These are phyloP conservation scores for Solanum ahanhuiri DNA, from an alignment of 257 asterid species.

Conservation along the genomic window DNA sequence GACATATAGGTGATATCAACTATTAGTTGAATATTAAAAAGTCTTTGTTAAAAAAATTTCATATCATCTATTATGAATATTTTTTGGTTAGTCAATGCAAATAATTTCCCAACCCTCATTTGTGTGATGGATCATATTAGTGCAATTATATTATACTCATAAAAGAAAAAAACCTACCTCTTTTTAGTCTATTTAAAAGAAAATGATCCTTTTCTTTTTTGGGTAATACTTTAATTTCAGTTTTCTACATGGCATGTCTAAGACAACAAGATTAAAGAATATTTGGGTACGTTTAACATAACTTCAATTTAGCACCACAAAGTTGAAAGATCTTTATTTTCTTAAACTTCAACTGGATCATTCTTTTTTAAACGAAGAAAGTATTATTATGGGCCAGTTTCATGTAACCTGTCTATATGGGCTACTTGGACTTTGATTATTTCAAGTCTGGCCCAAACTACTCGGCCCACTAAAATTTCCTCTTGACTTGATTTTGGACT, in stretches of 20 bases:
- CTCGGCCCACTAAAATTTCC: neutral
- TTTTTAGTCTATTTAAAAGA: too few relatives aligned
- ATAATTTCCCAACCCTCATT: neutral
- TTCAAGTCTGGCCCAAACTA: neutral
- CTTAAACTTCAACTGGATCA: too few relatives aligned
- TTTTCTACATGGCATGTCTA: too few relatives aligned
- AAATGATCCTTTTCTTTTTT: too few relatives aligned
- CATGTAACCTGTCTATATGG: neutral
- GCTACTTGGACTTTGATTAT: neutral
- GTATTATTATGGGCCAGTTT: neutral
- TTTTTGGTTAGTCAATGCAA: neutral
- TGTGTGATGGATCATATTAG: neutral
- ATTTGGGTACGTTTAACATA: neutral
- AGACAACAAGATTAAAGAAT: rapidly evolving
- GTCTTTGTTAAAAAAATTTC: neutral
- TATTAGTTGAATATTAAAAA: neutral
- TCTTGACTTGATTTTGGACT: neutral
- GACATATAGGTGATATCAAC: neutral
- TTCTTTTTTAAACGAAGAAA: too few relatives aligned
- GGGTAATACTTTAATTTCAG: too few relatives aligned
- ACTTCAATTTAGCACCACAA: neutral
- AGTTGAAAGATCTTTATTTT: too few relatives aligned
- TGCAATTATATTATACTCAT: neutral
- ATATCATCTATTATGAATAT: neutral
- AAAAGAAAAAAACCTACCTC: too few relatives aligned